Conservation (phyloP, 139 green algal species). For the Desmodesmus armatus region DNA sequence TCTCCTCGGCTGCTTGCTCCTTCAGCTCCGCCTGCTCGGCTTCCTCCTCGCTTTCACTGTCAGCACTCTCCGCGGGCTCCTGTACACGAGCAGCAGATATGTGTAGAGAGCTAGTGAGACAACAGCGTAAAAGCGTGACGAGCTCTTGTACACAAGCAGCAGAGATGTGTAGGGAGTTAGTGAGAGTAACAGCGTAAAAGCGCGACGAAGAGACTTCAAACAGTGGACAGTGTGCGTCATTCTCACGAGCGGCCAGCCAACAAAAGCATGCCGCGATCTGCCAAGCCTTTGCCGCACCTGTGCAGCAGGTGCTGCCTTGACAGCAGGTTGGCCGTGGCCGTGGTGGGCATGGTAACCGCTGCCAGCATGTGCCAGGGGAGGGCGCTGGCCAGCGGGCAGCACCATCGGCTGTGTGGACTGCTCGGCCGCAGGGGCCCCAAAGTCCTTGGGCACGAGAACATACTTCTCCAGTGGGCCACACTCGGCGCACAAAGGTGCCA, state of each 20-base stretch:
- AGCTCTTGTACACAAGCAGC: no score
- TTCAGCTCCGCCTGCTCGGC: not conserved
- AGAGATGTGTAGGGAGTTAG: no score
- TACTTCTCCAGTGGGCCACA: constrained; percentile 69
- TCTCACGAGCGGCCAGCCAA: no score
- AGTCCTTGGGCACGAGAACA: constrained; percentile 57
- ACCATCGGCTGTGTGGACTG: not conserved
- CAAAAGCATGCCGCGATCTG: not conserved
- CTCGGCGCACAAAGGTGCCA: constrained; percentile 59
- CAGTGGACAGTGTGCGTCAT: no score
- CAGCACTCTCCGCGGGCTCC: not conserved
- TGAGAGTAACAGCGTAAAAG: no score
- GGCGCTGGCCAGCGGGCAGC: not conserved
- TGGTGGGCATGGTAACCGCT: no score
- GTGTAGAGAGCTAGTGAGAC: no score
- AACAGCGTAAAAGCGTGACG: no score
- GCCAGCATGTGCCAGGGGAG: constrained; percentile 38
- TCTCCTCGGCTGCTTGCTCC: not conserved
- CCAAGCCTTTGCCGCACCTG: no score
- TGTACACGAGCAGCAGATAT: not conserved
- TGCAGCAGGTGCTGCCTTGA: no score
- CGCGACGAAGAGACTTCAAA: no score
- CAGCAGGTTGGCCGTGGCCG: not conserved
- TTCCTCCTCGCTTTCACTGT: constrained; percentile 10
- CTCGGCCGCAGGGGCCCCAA: not conserved